Percentiles rank a stretch among this genome's conserved stretches.
Conservation (phyloP, 2,329 filamentous ascomycete genomes). For the Ceratocystis cubensis region DNA sequence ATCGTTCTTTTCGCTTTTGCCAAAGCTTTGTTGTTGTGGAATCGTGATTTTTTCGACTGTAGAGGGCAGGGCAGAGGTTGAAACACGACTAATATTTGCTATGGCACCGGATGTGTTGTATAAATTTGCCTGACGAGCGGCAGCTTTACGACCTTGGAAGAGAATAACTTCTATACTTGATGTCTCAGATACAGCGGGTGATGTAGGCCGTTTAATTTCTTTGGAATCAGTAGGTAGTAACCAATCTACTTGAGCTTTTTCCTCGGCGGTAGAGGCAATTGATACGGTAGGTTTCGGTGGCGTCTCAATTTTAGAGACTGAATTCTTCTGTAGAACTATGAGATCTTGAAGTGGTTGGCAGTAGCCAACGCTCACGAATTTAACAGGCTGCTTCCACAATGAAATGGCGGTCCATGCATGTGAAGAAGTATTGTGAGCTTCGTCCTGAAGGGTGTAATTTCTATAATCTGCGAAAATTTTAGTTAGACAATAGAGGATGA, state of each 20-base stretch:
- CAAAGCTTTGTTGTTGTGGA: not conserved
- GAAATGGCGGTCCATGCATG: conserved; percentile 30
- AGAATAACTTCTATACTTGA: conserved; percentile 51
- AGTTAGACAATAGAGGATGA: not conserved
- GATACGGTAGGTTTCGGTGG: not conserved
- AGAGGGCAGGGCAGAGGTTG: not conserved
- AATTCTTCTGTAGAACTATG: not conserved
- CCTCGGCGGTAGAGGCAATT: not conserved
- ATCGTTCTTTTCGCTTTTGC: not conserved
- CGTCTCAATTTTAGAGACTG: not conserved
- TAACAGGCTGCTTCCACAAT: conserved; percentile 38
- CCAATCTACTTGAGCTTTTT: not conserved
- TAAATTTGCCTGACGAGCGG: not conserved
- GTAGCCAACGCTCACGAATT: conserved; percentile 42
- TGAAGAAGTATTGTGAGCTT: conserved; percentile 11
- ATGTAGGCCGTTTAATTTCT: not conserved
- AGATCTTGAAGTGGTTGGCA: conserved; percentile 37
- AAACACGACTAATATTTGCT: not conserved
- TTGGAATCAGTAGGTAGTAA: conserved; percentile 4
- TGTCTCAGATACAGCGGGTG: conserved; percentile 8
- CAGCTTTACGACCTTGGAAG: conserved; percentile 44
- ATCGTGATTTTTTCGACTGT: not conserved
- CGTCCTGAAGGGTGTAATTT: not conserved
- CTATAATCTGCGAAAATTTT: not conserved
- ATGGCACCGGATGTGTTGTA: not conserved